phyloP scores from a whole-genome alignment of 192 early-diverging fungal genomes.

The Podila epicladia region DNA sequence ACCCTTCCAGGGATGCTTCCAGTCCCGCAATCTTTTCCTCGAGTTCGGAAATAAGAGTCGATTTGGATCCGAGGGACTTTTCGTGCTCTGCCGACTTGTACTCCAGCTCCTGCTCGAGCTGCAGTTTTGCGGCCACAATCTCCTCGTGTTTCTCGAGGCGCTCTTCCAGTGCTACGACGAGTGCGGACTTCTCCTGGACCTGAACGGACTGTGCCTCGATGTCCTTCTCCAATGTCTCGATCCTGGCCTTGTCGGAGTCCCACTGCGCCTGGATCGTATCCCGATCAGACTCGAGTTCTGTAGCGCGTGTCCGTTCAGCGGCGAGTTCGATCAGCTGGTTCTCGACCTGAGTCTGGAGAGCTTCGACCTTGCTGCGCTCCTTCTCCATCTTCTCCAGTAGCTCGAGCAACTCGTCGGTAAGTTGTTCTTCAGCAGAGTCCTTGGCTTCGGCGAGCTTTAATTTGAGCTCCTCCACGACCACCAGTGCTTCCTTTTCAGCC shows the following conservation, averaged over 20 bases:
- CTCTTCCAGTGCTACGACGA: slow-evolving; percentile 18
- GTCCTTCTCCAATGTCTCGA: slow-evolving; percentile 22
- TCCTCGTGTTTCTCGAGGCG: slow-evolving; percentile 12
- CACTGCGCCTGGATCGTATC: slow-evolving; percentile 31
- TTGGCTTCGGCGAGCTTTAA: slow-evolving; percentile 31
- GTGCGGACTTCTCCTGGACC: slow-evolving; percentile 18
- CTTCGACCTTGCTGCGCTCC: slow-evolving; percentile 39
- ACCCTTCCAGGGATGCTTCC: slow-evolving; percentile 4
- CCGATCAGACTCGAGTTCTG: slow-evolving; percentile 30
- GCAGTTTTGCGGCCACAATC: slow-evolving; percentile 4
- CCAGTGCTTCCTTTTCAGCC: slow-evolving; percentile 35
- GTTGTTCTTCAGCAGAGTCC: slow-evolving; percentile 10
- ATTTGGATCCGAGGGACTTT: slow-evolving; percentile 9
- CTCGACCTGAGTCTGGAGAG: slow-evolving; percentile 35
- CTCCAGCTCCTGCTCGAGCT: slow-evolving; percentile 25
- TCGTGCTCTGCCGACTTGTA: slow-evolving; percentile 3
- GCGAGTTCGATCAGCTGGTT: slow-evolving; percentile 28
- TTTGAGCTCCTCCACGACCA: slow-evolving; percentile 33
- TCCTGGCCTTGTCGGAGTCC: slow-evolving; percentile 33
- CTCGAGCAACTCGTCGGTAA: slow-evolving; percentile 25
- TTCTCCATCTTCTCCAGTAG: slow-evolving; percentile 39
- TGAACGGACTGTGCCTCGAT: slow-evolving; percentile 20
- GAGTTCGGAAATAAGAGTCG: slow-evolving; percentile 15
- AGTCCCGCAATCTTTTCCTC: slow-evolving; percentile 16
- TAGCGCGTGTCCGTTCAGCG: slow-evolving; percentile 14